Evolutionary conservation across 805 yeast species (phyloP).

Genomic region (Tetrapisispora namnaoensis): DNA sequence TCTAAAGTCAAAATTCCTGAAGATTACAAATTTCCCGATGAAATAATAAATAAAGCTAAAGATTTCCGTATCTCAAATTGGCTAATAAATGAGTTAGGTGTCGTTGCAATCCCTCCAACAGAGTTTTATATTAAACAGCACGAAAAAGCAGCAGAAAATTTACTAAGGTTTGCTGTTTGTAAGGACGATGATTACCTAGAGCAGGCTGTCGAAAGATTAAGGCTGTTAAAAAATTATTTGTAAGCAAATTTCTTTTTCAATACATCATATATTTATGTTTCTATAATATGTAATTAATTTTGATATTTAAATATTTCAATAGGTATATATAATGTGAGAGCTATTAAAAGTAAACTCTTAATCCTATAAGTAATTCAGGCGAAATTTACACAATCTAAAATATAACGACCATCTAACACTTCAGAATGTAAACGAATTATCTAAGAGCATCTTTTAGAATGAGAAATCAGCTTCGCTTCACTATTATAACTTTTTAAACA

Average conservation of each 20-base stretch:
- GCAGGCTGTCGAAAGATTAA: conserved; percentile 71
- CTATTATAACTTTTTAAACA: conserved; percentile 47
- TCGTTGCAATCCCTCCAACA: conserved; percentile 96
- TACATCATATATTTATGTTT: too few species aligned
- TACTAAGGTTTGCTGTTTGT: conserved; percentile 91
- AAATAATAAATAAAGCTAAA: conserved; percentile 55
- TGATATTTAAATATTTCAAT: not conserved
- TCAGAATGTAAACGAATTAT: not conserved
- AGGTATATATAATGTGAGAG: not conserved
- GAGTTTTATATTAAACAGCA: conserved; percentile 72
- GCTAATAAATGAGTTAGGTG: conserved; percentile 87
- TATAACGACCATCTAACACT: not conserved
- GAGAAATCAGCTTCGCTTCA: conserved; percentile 34
- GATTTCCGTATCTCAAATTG: conserved; percentile 89
- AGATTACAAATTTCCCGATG: conserved; percentile 63
- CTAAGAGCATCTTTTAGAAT: conserved; percentile 18
- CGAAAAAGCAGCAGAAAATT: conserved; percentile 69
- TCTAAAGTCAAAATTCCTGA: conserved; percentile 70
- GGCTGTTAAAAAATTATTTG: conserved; percentile 53
- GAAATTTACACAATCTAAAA: too few species aligned
- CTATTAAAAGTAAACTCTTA: too few species aligned
- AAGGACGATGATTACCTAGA: conserved; percentile 75
- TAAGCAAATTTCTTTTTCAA: not conserved
- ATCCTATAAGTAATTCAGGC: too few species aligned
- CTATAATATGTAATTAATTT: too few species aligned